Evolutionary conservation across 495 filamentous ascomycete genomes (phyloP).

Genomic region (Articulospora tetracladia): DNA sequence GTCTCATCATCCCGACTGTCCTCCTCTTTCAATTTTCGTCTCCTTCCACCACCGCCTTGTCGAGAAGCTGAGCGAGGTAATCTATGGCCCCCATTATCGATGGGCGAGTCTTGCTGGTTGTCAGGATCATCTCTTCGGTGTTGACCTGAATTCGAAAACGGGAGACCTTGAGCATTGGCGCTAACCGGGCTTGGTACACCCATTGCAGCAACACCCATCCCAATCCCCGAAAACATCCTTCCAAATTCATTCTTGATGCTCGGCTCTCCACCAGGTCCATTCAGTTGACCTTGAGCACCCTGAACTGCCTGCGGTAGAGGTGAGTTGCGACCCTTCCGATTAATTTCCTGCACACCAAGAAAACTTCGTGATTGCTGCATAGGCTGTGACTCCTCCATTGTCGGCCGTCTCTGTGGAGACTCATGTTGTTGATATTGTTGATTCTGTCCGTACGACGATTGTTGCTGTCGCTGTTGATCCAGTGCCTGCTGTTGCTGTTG

Average conservation of each 20-base stretch:
- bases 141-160: constrained; percentile 35
- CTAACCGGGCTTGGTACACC: constrained; percentile 30
- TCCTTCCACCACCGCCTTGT: constrained; percentile 47
- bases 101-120: constrained; percentile 34
- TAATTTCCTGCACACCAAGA: constrained; percentile 59
- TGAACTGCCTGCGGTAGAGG: constrained; percentile 90
- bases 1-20: constrained; percentile 58
- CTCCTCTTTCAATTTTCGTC: constrained; percentile 57
- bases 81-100: constrained; percentile 35
- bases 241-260: constrained; percentile 90
- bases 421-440: constrained; percentile 39
- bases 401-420: constrained; percentile 43
- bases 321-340: constrained; percentile 62
- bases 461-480: constrained; percentile 14
- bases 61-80: constrained; percentile 42
- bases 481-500: constrained; percentile 29
- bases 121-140: constrained; percentile 41
- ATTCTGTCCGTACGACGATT: constrained; percentile 9
- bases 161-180: constrained; percentile 30
- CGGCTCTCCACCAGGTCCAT: constrained; percentile 72
- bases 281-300: constrained; percentile 75
- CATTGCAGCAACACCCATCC: constrained; percentile 71
- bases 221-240: constrained; percentile 86
- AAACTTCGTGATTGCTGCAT: constrained; percentile 40
- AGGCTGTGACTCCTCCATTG: constrained; percentile 55